Evolutionary conservation across 2,329 filamentous ascomycete genomes (phyloP).

Genomic region (Hymenoscyphus albidus): DNA sequence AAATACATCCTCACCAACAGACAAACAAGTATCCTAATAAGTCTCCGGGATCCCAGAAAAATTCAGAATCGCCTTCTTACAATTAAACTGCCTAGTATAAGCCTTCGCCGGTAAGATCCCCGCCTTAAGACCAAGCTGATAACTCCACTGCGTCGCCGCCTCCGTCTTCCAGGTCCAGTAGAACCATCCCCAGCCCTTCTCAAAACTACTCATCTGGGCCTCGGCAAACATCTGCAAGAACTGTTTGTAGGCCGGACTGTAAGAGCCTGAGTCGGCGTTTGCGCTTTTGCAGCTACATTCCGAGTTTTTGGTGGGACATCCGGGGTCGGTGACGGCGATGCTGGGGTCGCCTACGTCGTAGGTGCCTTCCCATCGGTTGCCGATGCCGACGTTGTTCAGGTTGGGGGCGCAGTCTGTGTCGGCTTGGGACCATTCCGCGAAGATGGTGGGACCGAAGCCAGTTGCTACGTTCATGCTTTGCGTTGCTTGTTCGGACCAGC

Average conservation of each 20-base stretch:
- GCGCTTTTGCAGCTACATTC: constrained; percentile 71
- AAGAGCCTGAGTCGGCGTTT: constrained; percentile 67
- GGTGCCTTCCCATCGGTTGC: constrained; percentile 89
- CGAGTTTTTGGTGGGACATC: constrained; percentile 66
- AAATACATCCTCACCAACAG: background rate
- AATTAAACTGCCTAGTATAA: constrained; percentile 67
- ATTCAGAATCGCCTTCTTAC: constrained; percentile 50
- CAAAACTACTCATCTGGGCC: constrained; percentile 93
- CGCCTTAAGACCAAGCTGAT: constrained; percentile 71
- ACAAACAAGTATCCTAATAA: constrained; percentile 36
- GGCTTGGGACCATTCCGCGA: constrained; percentile 96
- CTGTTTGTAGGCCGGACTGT: constrained; percentile 71
- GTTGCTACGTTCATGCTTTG: constrained; percentile 67
- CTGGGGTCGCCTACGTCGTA: constrained; percentile 61
- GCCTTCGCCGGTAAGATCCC: constrained; percentile 77
- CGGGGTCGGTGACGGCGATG: constrained; percentile 58
- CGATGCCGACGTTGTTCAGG: constrained; percentile 85
- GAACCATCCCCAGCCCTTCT: constrained; percentile 94
- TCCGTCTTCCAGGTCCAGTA: constrained; percentile 99
- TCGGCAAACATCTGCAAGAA: constrained; percentile 89
- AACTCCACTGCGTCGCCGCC: constrained; percentile 84
- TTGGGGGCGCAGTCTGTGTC: constrained; percentile 89
- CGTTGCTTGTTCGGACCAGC: constrained; percentile 77
- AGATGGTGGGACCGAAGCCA: constrained; percentile 89
- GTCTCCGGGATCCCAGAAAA: constrained; percentile 52